Evolutionary conservation across 306 rosid genomes (phyloP).

Genomic region (Adenanthera pavonina): DNA sequence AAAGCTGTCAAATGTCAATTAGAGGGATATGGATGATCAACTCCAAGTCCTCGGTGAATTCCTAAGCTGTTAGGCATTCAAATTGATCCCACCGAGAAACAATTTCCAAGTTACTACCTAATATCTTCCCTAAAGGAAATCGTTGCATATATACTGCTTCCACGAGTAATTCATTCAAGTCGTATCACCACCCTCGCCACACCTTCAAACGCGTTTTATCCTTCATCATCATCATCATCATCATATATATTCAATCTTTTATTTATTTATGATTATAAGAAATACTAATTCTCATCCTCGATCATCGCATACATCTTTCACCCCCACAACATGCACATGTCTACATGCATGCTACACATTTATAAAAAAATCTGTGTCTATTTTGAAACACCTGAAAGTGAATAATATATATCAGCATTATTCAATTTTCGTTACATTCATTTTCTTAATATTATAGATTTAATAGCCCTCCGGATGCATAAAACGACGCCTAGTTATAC

Average conservation of each 20-base stretch:
- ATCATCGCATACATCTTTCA: too few relatives aligned
- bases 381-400: background rate
- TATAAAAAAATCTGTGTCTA: too few relatives aligned
- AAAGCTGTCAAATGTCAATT: too few relatives aligned
- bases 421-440: background rate
- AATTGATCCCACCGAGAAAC: background rate
- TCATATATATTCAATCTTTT: too few relatives aligned
- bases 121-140: background rate
- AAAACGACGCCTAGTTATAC: background rate
- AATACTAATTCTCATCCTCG: too few relatives aligned
- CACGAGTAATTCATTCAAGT: slow-evolving; percentile 29
- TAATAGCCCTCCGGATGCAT: background rate
- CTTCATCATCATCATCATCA: too few relatives aligned
- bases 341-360: too few relatives aligned
- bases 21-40: too few relatives aligned
- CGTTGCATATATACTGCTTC: too few relatives aligned
- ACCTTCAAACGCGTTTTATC: too few relatives aligned
- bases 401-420: background rate
- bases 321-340: too few relatives aligned
- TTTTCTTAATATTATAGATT: background rate
- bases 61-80: background rate
- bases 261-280: too few relatives aligned
- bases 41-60: background rate
- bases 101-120: background rate
- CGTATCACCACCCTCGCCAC: background rate